phyloP scores from a whole-genome alignment of 768 basidiomycete genomes.

The Pulveroboletus sp. region DNA sequence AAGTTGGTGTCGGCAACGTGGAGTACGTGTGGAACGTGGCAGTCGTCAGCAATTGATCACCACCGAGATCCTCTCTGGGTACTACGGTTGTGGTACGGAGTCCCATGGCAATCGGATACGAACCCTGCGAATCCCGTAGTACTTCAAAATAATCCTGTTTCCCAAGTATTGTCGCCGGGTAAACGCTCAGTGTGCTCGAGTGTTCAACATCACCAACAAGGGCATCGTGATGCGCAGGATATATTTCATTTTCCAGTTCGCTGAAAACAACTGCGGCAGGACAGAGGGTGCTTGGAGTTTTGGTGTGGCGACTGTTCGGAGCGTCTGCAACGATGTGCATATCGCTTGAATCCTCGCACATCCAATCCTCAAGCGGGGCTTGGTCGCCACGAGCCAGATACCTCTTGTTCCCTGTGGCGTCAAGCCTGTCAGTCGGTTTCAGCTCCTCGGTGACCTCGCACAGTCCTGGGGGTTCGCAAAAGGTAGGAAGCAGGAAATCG shows the following conservation, averaged over 20 bases:
- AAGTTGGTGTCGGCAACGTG: conserved; percentile 23
- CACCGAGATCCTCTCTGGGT: conserved; percentile 16
- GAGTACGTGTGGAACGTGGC: conserved; percentile 24
- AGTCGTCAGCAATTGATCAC: conserved; percentile 13
- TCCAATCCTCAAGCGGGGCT: conserved; percentile 1
- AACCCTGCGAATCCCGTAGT: conserved; percentile 15
- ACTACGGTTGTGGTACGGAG: conserved; percentile 4
- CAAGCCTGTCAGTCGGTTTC: not conserved
- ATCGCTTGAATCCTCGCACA: conserved; percentile 2
- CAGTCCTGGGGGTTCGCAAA: not conserved
- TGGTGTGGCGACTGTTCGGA: not conserved
- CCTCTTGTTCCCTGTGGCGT: not conserved
- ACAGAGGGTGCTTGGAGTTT: not conserved
- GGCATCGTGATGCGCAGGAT: not conserved
- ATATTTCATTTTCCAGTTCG: not conserved
- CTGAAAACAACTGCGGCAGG: not conserved
- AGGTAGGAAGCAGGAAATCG: conserved; percentile 1
- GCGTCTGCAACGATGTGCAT: not conserved
- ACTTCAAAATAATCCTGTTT: conserved; percentile 3
- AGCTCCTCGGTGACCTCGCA: conserved; percentile 5
- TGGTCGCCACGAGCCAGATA: not conserved
- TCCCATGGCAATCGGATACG: conserved; percentile 10
- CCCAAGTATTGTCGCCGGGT: not conserved
- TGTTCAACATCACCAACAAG: not conserved
- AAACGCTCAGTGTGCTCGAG: not conserved